Evolutionary conservation across 768 basidiomycete species (phyloP).

Genomic region (Tricholoma matsutake): DNA sequence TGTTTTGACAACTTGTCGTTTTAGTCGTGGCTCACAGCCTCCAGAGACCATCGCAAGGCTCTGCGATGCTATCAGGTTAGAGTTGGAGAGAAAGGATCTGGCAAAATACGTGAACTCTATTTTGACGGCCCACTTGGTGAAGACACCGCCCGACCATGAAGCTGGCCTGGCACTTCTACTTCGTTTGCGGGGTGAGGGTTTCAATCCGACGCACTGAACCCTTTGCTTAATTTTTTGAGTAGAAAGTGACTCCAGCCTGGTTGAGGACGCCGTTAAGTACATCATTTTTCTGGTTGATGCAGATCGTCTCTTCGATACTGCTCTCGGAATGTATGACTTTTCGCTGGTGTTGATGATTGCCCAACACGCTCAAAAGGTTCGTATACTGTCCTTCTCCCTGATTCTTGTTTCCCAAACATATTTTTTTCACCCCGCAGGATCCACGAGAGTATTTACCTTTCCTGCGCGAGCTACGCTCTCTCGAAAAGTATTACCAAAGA

Average conservation of each 20-base stretch:
- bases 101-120: constrained; percentile 87
- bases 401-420: neutral
- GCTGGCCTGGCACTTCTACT: constrained; percentile 74
- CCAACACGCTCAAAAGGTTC: constrained; percentile 93
- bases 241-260: constrained; percentile 64
- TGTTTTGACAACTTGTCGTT: constrained; percentile 1
- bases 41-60: constrained; percentile 61
- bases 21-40: constrained; percentile 57
- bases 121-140: constrained; percentile 89
- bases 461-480: constrained; percentile 79
- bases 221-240: constrained; percentile 17
- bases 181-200: constrained; percentile 63
- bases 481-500: constrained; percentile 79
- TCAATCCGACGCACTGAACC: neutral
- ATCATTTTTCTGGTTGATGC: constrained; percentile 97
- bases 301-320: constrained; percentile 86
- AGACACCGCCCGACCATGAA: constrained; percentile 88
- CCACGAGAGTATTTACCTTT: constrained; percentile 98
- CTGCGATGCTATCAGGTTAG: constrained; percentile 72
- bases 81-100: constrained; percentile 70
- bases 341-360: constrained; percentile 93
- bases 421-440: constrained; percentile 55
- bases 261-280: constrained; percentile 97
- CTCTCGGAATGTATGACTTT: constrained; percentile 99
- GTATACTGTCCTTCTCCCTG: neutral